Base-by-base conservation (phyloP, 2,329 filamentous ascomycete species). In the Endoconidiophora laricicola region DNA sequence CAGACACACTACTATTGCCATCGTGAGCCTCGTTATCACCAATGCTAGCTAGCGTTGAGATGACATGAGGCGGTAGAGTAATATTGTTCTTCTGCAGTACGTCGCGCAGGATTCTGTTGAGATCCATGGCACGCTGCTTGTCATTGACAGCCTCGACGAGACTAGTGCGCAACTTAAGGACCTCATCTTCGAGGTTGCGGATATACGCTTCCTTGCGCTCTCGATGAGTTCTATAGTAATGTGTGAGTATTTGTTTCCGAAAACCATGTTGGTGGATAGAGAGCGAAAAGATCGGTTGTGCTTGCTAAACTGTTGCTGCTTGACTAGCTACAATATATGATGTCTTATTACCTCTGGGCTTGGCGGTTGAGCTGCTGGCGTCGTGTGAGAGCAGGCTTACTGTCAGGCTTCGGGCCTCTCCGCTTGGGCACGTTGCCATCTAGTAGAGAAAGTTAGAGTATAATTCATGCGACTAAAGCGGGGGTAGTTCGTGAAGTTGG, bases 191-290 rank as follows among this genome's bases (percentile, higher is more conserved):
- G 14, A 96, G 76, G 9, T 84, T 79, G 64, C 93, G 93, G 69
- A 95, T 93, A 63, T 96, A 96, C 58, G 87, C 75, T 66, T 96
- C 91, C 64, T 96, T 96, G 57, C 91, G 79, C 67, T 96, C 91
- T 50, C 91, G 86, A 65, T 98, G 91, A 16, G 91, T 96, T 61
- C 91, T 94, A 45, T n/a, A 42, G 18, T 9, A 16, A 41, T 7
- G 6, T 10, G 36, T 44, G n/a, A 45, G 46, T 29, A 42, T 48
- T 48, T 48, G 33, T 5, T 10, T 23, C 18, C 22, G 37, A 4
- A 42, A 14, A 46, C 12, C 16, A 33, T 33, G 12, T 6, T 33
- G 7, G 2, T 33, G 29, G 6, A 39, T 20, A 40, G 6, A 16
- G 12, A 6, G 3, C 10, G 6, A 33, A 5, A 33, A 33, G 7